Percentiles rank a stretch among this genome's conserved stretches.
These are phyloP conservation scores for Holtermannia corniformis DNA, from an alignment of 768 basidiomycete genomes.

Conservation along the genomic window DNA sequence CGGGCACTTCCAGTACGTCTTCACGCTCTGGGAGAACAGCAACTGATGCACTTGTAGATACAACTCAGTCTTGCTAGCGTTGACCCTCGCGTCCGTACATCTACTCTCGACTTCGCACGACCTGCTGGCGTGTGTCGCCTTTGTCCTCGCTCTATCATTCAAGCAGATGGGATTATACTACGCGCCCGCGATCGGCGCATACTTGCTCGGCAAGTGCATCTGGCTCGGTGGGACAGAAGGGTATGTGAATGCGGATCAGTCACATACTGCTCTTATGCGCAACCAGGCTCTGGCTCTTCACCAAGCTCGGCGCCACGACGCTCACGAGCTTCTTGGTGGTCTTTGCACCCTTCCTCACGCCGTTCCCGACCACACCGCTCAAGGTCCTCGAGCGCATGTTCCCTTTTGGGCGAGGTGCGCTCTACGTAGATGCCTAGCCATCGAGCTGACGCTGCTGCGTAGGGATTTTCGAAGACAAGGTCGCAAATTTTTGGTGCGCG, in stretches of 20 bases:
- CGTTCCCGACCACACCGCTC: conserved; percentile 47
- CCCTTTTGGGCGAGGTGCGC: conserved; percentile 72
- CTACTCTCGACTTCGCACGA: conserved; percentile 63
- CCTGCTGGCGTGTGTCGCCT: conserved; percentile 62
- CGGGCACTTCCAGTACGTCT: conserved; percentile 72
- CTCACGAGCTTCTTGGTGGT: conserved; percentile 55
- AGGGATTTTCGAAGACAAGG: conserved; percentile 44
- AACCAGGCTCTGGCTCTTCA: conserved; percentile 48
- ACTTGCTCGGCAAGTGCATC: conserved; percentile 79
- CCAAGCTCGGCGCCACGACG: conserved; percentile 58
- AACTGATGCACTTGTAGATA: conserved; percentile 44
- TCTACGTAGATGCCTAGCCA: neutral
- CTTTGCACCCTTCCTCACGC: conserved; percentile 65
- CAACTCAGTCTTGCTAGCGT: conserved; percentile 86
- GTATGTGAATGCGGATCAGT: conserved; percentile 45
- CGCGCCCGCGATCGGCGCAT: conserved; percentile 82
- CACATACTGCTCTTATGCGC: neutral
- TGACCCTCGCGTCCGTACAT: conserved; percentile 46
- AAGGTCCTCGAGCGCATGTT: conserved; percentile 74
- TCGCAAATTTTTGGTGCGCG: conserved; percentile 96
- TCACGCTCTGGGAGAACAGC: neutral
- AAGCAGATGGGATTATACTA: conserved; percentile 97
- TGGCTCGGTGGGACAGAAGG: conserved; percentile 63
- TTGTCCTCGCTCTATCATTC: conserved; percentile 78
- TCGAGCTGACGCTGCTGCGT: too few species aligned